Base-by-base conservation (phyloP, 192 early-diverging fungal genomes). In the Linnemannia hyalina region DNA sequence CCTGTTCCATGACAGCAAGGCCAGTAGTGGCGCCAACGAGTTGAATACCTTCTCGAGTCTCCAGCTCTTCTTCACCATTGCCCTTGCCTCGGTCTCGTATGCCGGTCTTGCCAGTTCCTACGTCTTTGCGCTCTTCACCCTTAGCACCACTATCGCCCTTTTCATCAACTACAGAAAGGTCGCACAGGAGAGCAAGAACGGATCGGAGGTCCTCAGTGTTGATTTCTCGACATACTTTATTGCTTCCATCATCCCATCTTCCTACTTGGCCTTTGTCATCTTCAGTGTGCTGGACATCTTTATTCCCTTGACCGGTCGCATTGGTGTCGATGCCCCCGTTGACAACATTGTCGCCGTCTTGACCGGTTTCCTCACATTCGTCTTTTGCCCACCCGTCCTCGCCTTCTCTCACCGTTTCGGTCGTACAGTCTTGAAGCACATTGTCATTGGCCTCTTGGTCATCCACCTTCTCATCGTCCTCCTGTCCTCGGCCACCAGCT, bases 221-320 rank as follows among this genome's bases (percentile, higher is more conserved):
- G 80, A 84, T 68, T 84, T 68, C 49, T 60, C 76, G 18, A 83
- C 86, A 0, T 92, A 92, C 68, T 73, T 87, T 54, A 63, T 90
- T 15, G 73, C 60, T 20, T 68, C 78, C 3, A 73, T 89, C 35
- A 69, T 74, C n/a, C 75, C 89, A 2, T 80, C 90, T 1, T 76
- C 90, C 32, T 84, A 91, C n/a, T 91, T 89, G 75, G 88, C 83
- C 15, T 89, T 90, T 76, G 84, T 87, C 29, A 75, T 79, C 26
- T 89, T 83, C 74, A 85, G 89, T 22, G 81, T 92, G 47, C 73
- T 94, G 20, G 91, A 93, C 75, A 86, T 94, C 18, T 95, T 96
- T 89, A 93, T 96, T 13, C 95, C 95, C 0, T 80, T 96, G 72
- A 93, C 93, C 10, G 93, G 93, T 10, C 90, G 95, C 40, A 94